Conservation (phyloP, 2,329 filamentous ascomycete species). For the Neurospora sp. region DNA sequence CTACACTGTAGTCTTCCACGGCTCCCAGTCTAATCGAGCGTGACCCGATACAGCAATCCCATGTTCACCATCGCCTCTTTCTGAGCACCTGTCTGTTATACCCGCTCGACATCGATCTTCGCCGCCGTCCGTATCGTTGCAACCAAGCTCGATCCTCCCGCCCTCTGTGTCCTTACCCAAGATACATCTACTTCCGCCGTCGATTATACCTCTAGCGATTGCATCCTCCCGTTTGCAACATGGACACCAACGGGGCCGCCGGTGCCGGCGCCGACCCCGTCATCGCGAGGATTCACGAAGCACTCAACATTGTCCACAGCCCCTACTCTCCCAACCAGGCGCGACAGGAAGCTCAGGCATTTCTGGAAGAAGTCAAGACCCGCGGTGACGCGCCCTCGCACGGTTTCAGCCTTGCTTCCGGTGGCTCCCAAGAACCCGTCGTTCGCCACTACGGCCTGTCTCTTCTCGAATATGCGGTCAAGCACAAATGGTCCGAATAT, state of each 20-base stretch:
- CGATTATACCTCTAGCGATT: background rate
- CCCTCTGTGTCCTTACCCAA: background rate
- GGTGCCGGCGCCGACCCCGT: slow-evolving; percentile 20
- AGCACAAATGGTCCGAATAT: slow-evolving; percentile 73
- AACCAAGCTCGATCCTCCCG: background rate
- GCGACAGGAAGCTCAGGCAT: slow-evolving; percentile 72
- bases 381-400: slow-evolving; percentile 70
- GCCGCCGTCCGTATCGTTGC: background rate
- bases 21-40: background rate
- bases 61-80: background rate
- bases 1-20: background rate
- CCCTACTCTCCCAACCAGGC: slow-evolving; percentile 70
- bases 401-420: slow-evolving; percentile 72
- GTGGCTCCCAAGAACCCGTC: slow-evolving; percentile 63
- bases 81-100: background rate
- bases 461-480: slow-evolving; percentile 80
- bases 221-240: background rate
- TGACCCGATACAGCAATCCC: background rate
- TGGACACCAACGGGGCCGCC: slow-evolving; percentile 7
- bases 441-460: slow-evolving; percentile 92
- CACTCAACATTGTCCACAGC: slow-evolving; percentile 79
- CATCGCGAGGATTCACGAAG: slow-evolving; percentile 65
- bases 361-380: slow-evolving; percentile 77
- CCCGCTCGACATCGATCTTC: background rate
- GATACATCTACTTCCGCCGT: background rate